phyloP scores from a whole-genome alignment of 2,329 filamentous ascomycete species.

The Fusarium sororula region DNA sequence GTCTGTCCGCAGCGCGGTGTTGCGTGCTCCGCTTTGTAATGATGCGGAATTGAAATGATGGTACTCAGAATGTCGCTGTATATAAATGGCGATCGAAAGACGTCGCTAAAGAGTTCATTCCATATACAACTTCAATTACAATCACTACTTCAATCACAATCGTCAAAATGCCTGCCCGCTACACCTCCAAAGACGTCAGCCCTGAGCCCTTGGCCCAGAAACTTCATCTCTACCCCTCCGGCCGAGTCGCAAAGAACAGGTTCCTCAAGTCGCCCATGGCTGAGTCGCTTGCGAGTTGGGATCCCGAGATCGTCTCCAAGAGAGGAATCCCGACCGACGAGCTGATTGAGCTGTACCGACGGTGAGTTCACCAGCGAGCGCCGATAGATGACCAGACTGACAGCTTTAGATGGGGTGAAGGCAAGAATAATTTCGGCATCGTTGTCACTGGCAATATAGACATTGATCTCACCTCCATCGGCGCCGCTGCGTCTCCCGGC shows the following conservation, averaged over 20 bases:
- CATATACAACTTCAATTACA: not conserved
- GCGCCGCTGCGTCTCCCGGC: conserved; percentile 64
- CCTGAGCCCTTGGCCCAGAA: conserved; percentile 51
- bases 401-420: conserved; percentile 47
- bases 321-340: conserved; percentile 55
- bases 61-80: not conserved
- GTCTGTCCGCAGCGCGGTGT: not conserved
- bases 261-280: conserved; percentile 75
- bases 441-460: conserved; percentile 72
- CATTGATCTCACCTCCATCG: conserved; percentile 68
- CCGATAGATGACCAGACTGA: not conserved
- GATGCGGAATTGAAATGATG: not conserved
- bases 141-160: not conserved
- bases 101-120: not conserved
- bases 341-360: conserved; percentile 64
- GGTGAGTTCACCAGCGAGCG: conserved; percentile 54
- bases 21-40: not conserved
- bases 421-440: conserved; percentile 64
- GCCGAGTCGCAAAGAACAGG: conserved; percentile 66
- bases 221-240: conserved; percentile 55
- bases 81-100: conserved; percentile 4
- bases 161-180: conserved; percentile 28
- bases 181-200: conserved; percentile 26
- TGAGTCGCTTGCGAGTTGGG: conserved; percentile 70
- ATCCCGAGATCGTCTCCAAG: conserved; percentile 58